phyloP scores from a whole-genome alignment of 306 rosid species.

The Vicia faba region DNA sequence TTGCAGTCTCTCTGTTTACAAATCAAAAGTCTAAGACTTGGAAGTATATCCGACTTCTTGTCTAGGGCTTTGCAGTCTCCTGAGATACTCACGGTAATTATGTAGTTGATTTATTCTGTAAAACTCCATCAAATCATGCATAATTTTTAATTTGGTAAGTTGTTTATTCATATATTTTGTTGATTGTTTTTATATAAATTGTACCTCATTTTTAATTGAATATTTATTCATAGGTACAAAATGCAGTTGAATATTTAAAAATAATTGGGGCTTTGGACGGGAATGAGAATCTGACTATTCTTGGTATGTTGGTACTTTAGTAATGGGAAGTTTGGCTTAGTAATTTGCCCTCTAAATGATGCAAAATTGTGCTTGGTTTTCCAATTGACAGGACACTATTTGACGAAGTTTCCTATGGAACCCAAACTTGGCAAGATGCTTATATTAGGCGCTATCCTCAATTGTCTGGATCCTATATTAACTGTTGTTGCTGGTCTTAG shows the following conservation, averaged over 20 bases:
- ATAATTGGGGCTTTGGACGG: conserved; percentile 88
- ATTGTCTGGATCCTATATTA: conserved; percentile 91
- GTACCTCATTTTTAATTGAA: conserved; percentile 33
- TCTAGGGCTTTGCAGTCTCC: conserved; percentile 97
- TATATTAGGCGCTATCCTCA: conserved; percentile 77
- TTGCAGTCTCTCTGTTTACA: conserved; percentile 95
- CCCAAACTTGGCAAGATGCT: conserved; percentile 99
- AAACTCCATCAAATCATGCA: conserved; percentile 22
- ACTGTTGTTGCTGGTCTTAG: conserved; percentile 93
- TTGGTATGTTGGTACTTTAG: conserved; percentile 58
- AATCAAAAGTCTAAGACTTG: conserved; percentile 90
- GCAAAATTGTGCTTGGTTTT: conserved; percentile 30
- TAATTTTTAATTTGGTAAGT: not conserved
- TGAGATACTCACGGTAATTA: conserved; percentile 75
- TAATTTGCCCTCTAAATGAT: conserved; percentile 18
- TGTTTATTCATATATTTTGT: conserved; percentile 18
- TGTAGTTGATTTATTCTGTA: conserved; percentile 35
- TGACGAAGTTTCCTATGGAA: conserved; percentile 90
- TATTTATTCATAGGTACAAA: conserved; percentile 69
- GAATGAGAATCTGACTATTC: conserved; percentile 75
- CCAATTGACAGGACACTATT: conserved; percentile 70
- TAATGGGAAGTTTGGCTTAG: conserved; percentile 34
- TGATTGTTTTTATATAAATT: conserved; percentile 35
- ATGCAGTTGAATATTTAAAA: conserved; percentile 87
- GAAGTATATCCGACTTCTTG: conserved; percentile 88